These are phyloP conservation scores for Ganoderma resinaceum DNA, from an alignment of 1,284 basidiomycete species.

Conservation along the genomic window DNA sequence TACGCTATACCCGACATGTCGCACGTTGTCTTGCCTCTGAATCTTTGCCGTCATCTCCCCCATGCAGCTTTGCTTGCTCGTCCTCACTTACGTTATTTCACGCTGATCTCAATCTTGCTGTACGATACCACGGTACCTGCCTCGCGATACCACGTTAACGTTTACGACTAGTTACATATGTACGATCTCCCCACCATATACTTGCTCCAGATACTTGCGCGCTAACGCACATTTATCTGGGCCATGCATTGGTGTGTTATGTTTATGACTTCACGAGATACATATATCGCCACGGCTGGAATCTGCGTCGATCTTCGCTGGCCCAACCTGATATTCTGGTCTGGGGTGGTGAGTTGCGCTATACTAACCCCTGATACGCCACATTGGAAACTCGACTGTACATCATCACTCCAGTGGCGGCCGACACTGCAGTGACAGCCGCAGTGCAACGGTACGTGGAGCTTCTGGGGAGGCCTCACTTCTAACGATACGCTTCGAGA, in stretches of 20 bases:
- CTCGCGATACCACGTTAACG: not conserved
- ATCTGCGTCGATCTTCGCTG: not conserved
- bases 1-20: slow-evolving; percentile 17
- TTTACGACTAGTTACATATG: not conserved
- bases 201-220: not conserved
- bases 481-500: too few relatives aligned
- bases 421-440: too few relatives aligned
- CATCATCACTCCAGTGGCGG: too few relatives aligned
- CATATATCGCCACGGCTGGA: not conserved
- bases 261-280: not conserved
- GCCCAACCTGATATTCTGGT: too few relatives aligned
- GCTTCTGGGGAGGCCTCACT: too few relatives aligned
- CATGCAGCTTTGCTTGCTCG: not conserved
- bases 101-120: not conserved
- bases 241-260: not conserved
- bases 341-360: too few relatives aligned
- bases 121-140: not conserved
- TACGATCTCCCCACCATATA: not conserved
- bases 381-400: too few relatives aligned
- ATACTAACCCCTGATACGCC: too few relatives aligned
- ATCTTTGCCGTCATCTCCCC: not conserved
- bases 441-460: too few relatives aligned
- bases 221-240: not conserved
- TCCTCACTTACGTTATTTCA: not conserved
- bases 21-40: not conserved